A percentile compares a stretch with the other conserved stretches of the same genome.
phyloP scores from a whole-genome alignment of 345 rosid species.

The Sisymbrium irio region DNA sequence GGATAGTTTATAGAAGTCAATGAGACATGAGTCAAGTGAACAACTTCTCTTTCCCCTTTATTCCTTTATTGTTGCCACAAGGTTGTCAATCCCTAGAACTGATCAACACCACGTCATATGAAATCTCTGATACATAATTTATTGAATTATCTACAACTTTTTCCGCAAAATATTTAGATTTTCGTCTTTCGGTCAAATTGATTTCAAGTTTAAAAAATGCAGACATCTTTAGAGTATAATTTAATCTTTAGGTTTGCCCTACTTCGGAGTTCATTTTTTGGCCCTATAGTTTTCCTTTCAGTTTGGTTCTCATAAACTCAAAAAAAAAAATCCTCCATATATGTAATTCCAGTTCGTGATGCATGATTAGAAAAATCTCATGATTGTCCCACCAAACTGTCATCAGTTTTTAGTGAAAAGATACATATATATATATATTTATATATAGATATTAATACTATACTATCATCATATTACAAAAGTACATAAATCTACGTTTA shows the following conservation, averaged over 20 bases:
- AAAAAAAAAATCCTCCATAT: too few species aligned
- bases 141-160: conserved; percentile 13
- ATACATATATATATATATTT: too few species aligned
- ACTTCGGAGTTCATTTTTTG: background rate
- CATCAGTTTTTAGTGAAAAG: background rate
- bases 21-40: conserved; percentile 7
- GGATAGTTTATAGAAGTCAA: background rate
- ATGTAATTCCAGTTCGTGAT: background rate
- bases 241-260: conserved; percentile 1
- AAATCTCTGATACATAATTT: conserved; percentile 19
- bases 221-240: background rate
- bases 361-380: background rate
- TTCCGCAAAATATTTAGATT: background rate
- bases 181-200: conserved; percentile 16
- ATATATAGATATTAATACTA: too few species aligned
- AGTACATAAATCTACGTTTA: background rate
- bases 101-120: conserved; percentile 32
- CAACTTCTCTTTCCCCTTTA: background rate
- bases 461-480: background rate
- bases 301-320: background rate
- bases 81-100: conserved; percentile 26
- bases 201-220: background rate
- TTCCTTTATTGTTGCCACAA: conserved; percentile 9
- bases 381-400: background rate
- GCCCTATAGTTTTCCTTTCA: background rate